These are phyloP conservation scores for Pichia sp. DNA, from an alignment of 1,139 yeast species.

Conservation along the genomic window DNA sequence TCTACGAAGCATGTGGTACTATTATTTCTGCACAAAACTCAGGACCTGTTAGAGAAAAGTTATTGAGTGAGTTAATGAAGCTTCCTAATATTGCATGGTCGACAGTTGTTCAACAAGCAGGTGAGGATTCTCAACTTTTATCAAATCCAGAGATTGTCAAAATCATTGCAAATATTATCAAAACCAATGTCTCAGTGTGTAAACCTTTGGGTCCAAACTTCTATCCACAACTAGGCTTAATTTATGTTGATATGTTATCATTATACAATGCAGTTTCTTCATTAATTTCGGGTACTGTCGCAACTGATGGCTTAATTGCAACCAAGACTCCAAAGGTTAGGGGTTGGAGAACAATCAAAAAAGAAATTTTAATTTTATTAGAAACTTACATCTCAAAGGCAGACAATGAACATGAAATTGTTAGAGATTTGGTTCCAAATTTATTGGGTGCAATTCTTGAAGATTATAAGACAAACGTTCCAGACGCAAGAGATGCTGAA, in stretches of 20 bases:
- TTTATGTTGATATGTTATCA: slow-evolving; percentile 85
- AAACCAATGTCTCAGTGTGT: slow-evolving; percentile 93
- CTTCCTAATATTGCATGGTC: slow-evolving; percentile 94
- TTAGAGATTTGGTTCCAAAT: slow-evolving; percentile 75
- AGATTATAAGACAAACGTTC: slow-evolving; percentile 83
- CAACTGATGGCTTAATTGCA: slow-evolving; percentile 75
- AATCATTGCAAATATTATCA: slow-evolving; percentile 85
- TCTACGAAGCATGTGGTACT: slow-evolving; percentile 95
- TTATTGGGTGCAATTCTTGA: slow-evolving; percentile 79
- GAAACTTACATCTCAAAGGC: slow-evolving; percentile 88
- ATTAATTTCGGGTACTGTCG: slow-evolving; percentile 80
- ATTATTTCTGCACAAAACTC: slow-evolving; percentile 79
- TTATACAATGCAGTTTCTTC: slow-evolving; percentile 84
- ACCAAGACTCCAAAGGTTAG: slow-evolving; percentile 94
- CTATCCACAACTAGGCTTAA: slow-evolving; percentile 78
- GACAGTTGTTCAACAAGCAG: slow-evolving; percentile 82
- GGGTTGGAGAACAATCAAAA: slow-evolving; percentile 91
- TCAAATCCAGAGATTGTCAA: slow-evolving; percentile 84
- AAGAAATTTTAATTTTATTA: slow-evolving; percentile 82
- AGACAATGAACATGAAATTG: slow-evolving; percentile 80
- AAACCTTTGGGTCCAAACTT: slow-evolving; percentile 88
- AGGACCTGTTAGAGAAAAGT: slow-evolving; percentile 58
- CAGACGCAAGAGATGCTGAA: slow-evolving; percentile 97
- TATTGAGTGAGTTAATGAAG: slow-evolving; percentile 75
- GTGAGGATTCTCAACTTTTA: slow-evolving; percentile 77